Conservation (phyloP, 805 yeast genomes). For the Pichia cephalocereana region DNA sequence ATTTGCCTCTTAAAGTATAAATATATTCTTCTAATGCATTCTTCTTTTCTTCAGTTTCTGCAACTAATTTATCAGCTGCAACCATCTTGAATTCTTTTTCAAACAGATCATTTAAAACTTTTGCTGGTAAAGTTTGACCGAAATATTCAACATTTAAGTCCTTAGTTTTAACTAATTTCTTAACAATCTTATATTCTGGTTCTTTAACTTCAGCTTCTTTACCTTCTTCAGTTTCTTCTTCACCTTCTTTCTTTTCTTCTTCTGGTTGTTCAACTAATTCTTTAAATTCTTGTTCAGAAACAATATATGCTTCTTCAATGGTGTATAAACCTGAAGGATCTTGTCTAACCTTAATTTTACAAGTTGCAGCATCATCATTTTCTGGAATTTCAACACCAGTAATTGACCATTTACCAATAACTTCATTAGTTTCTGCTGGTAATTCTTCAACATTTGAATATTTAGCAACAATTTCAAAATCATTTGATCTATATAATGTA, state of each 20-base stretch:
- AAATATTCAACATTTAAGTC: constrained; percentile 54
- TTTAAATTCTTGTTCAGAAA: constrained; percentile 82
- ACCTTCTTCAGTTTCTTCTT: constrained; percentile 4
- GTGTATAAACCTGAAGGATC: constrained; percentile 95
- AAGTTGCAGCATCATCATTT: constrained; percentile 70
- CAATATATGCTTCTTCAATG: constrained; percentile 89
- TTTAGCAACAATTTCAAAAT: constrained; percentile 77
- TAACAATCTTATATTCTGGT: constrained; percentile 83
- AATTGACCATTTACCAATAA: constrained; percentile 78
- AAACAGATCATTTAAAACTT: constrained; percentile 47
- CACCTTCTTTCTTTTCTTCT: constrained; percentile 30
- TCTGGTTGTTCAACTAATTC: constrained; percentile 69
- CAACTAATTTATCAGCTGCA: constrained; percentile 90
- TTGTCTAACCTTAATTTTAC: constrained; percentile 90
- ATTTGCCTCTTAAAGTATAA: constrained; percentile 92
- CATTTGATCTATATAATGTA: constrained; percentile 85
- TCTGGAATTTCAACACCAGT: constrained; percentile 75
- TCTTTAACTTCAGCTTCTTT: constrained; percentile 49
- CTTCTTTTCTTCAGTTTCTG: constrained; percentile 98
- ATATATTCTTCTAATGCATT: constrained; percentile 98
- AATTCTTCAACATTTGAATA: constrained; percentile 69
- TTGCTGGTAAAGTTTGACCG: constrained; percentile 54
- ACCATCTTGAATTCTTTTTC: constrained; percentile 82
- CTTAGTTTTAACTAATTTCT: constrained; percentile 88
- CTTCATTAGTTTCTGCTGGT: constrained; percentile 57